Evolutionary conservation across 805 yeast genomes (phyloP), one percentile per base, ranked within the genome.

Genomic region (Metschnikowia anglica): DNA sequence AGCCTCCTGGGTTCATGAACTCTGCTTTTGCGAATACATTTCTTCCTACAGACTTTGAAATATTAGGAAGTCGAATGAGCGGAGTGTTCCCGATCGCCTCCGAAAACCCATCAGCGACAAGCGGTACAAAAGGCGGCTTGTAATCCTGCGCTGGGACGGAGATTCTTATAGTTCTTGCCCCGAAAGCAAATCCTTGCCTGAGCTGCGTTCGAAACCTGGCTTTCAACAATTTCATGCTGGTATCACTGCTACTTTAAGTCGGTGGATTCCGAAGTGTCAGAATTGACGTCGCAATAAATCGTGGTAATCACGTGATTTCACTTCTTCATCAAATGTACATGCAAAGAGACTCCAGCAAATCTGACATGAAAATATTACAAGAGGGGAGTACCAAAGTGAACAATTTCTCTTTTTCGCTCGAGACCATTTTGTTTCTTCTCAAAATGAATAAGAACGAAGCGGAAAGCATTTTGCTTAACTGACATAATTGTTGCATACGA

Each of bases 41-140:
- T 53, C 90, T 72, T 4, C 88, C 87, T 3, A 79, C 62, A 52
- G 76, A 75, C 17, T 74, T 66, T 28, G 85, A 77, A 18, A 86
- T 63, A 26, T 63, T 65, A 52, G 78, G 76, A 35, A 86, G 70
- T 49, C 76, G 75, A 51, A 90, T 69, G 52, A 90, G 68, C 19
- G 97, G 97, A 3, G 97, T 90, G 64, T 88, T 88, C n/a, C 97
- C 97, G 44, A 89, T 84, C 1, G 97, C 95, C 24, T 80, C 88
- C 3, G 83, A 76, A 43, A 90, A 72, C 10, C 96, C 96, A 40
- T 77, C 74, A 10, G 89, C 72, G 1, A 79, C 80, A 30, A 85
- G 63, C 3, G 95, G 95, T 7, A 78, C 71, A 56, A 80, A 81
- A 2, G 82, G 79, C 3, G 65, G 56, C 42, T 51, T 56, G 43